phyloP scores from a whole-genome alignment of 2,329 filamentous ascomycete genomes.

The Dactylellina leptospora region DNA sequence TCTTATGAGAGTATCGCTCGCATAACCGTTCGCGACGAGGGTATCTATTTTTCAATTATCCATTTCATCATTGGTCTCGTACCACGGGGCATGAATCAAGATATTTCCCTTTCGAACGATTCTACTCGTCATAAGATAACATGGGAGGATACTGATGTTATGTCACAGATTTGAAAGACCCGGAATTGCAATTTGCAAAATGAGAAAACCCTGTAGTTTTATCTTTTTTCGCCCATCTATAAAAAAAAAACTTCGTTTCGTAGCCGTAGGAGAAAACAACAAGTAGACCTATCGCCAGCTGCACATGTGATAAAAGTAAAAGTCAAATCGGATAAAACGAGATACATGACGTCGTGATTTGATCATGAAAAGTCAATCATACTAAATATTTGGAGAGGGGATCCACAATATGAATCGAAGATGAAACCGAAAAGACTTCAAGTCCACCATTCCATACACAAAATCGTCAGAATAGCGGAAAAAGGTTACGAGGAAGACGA shows the following conservation, averaged over 20 bases:
- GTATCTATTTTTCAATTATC: not conserved
- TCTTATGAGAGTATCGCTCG: not conserved
- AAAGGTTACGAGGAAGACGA: no score
- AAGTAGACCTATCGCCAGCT: conserved; percentile 22
- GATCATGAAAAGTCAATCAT: conserved; percentile 11
- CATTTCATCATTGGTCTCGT: no score
- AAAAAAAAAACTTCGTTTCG: no score
- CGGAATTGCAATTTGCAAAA: no score
- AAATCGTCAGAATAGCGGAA: not conserved
- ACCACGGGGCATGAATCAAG: no score
- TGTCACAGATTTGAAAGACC: no score
- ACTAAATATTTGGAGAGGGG: not conserved
- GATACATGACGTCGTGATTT: conserved; percentile 29
- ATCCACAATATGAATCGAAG: conserved; percentile 27
- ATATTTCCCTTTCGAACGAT: no score
- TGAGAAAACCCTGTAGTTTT: no score
- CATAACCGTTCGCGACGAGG: not conserved
- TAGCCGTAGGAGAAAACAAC: not conserved
- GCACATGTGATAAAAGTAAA: not conserved
- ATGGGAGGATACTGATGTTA: no score
- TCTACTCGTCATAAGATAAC: no score
- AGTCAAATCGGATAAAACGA: not conserved
- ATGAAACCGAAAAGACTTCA: conserved; percentile 39
- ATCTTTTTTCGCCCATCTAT: no score
- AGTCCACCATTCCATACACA: conserved; percentile 28